A percentile compares a stretch with the other conserved stretches of the same genome.
Evolutionary conservation across 371 early-diverging fungal genomes (phyloP).

Genomic region (Gilbertella persicaria): DNA sequence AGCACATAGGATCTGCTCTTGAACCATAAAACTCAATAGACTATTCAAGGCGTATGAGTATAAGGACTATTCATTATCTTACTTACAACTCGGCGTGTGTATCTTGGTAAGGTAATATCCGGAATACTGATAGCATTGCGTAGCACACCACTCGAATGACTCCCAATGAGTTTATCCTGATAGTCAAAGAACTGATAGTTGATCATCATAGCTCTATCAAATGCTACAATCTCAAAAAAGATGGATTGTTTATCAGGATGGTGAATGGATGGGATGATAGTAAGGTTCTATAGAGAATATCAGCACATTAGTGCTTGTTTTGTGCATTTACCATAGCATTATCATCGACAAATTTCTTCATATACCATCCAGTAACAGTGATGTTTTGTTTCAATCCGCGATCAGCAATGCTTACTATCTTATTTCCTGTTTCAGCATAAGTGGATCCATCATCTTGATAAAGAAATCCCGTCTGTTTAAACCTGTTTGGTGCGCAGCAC

Average conservation of each 20-base stretch:
- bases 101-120: slow-evolving; percentile 42
- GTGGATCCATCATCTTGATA: slow-evolving; percentile 42
- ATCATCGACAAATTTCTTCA: slow-evolving; percentile 49
- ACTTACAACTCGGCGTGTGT: slow-evolving; percentile 39
- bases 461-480: slow-evolving; percentile 31
- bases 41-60: slow-evolving; percentile 7
- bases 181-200: slow-evolving; percentile 39
- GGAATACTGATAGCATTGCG: slow-evolving; percentile 29
- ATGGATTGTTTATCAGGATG: slow-evolving; percentile 47
- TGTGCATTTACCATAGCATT: slow-evolving; percentile 35
- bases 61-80: background rate
- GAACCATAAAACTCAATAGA: slow-evolving; percentile 41
- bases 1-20: slow-evolving; percentile 47
- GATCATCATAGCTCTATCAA: slow-evolving; percentile 42
- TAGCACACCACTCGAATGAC: slow-evolving; percentile 37
- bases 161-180: slow-evolving; percentile 24
- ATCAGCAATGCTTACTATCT: slow-evolving; percentile 39
- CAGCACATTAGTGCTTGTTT: no score
- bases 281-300: slow-evolving; percentile 36
- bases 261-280: slow-evolving; percentile 35
- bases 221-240: slow-evolving; percentile 33
- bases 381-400: slow-evolving; percentile 39
- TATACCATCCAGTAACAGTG: slow-evolving; percentile 38
- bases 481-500: slow-evolving; percentile 46
- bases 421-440: slow-evolving; percentile 29